Percentiles rank a stretch among this genome's conserved stretches.
These are phyloP conservation scores for Solanum medicagineum DNA, from an alignment of 257 asterid genomes.

Conservation along the genomic window DNA sequence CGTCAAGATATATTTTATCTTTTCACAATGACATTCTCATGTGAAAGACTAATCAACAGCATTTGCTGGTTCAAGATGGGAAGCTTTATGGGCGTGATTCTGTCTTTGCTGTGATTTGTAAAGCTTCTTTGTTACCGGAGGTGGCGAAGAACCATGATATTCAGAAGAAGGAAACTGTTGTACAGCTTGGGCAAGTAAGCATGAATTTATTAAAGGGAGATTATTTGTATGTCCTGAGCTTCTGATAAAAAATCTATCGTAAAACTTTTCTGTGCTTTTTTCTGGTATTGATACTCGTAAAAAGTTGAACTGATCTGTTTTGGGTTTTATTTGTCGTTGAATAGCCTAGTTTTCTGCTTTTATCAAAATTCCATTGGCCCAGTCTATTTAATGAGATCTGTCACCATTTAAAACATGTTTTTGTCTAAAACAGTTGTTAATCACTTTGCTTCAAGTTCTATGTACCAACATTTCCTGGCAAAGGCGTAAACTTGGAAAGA, in stretches of 20 bases:
- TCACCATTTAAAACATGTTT: not conserved
- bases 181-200: slow-evolving; percentile 82
- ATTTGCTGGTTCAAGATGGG: slow-evolving; percentile 92
- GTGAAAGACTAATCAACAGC: slow-evolving; percentile 48
- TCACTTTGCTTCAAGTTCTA: slow-evolving; percentile 64
- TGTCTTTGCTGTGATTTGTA: slow-evolving; percentile 70
- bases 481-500: slow-evolving; percentile 96
- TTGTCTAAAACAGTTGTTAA: slow-evolving; percentile 51
- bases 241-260: not conserved
- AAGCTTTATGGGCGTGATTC: slow-evolving; percentile 87
- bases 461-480: slow-evolving; percentile 96
- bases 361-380: not conserved
- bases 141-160: slow-evolving; percentile 55
- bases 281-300: not conserved
- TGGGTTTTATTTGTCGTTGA: not conserved
- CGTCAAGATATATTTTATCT: not conserved
- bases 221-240: not conserved
- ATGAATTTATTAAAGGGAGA: not conserved
- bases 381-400: not conserved
- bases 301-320: not conserved
- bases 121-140: slow-evolving; percentile 75
- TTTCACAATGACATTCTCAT: slow-evolving; percentile 20
- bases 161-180: slow-evolving; percentile 59
- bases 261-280: not conserved
- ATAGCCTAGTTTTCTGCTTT: not conserved